Evolutionary conservation across 1,284 basidiomycete genomes (phyloP).

Genomic region (Dichomitus squalens): DNA sequence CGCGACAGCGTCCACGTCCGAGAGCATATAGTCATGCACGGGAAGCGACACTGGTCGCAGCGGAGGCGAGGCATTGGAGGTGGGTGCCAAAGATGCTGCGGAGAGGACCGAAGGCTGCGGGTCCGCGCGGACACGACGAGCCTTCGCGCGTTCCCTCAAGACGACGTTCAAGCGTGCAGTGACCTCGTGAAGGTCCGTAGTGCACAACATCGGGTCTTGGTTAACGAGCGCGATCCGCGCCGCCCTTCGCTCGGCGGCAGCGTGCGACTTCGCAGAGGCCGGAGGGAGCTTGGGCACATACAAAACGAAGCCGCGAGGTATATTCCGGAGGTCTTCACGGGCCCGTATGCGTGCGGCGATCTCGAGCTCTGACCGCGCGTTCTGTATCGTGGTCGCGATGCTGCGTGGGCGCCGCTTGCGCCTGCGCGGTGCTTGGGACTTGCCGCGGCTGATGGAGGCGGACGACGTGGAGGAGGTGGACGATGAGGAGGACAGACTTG

Average conservation of each 20-base stretch:
- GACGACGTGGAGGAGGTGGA: slow-evolving; percentile 44
- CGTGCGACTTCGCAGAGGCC: slow-evolving; percentile 9
- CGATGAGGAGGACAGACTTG: slow-evolving; percentile 43
- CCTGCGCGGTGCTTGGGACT: slow-evolving; percentile 44
- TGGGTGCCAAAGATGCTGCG: neutral
- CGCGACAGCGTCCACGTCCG: slow-evolving; percentile 25
- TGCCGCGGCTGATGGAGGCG: slow-evolving; percentile 33
- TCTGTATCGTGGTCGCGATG: slow-evolving; percentile 45
- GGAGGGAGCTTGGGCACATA: slow-evolving; percentile 52
- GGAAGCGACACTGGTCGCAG: slow-evolving; percentile 13
- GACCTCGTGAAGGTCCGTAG: slow-evolving; percentile 59
- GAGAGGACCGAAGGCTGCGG: neutral
- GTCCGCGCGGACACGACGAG: slow-evolving; percentile 24
- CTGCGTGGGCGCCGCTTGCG: slow-evolving; percentile 46
- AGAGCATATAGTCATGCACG: slow-evolving; percentile 42
- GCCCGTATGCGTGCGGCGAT: slow-evolving; percentile 62
- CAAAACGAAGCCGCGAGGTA: slow-evolving; percentile 67
- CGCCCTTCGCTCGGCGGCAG: slow-evolving; percentile 6
- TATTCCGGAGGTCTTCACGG: slow-evolving; percentile 57
- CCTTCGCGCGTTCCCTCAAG: slow-evolving; percentile 41
- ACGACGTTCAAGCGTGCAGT: slow-evolving; percentile 57
- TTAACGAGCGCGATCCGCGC: slow-evolving; percentile 14
- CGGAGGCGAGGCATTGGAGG: neutral
- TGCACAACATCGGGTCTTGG: slow-evolving; percentile 47
- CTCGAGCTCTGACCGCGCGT: slow-evolving; percentile 56